phyloP scores from a whole-genome alignment of 805 yeast species.

The Candida saitoana region DNA sequence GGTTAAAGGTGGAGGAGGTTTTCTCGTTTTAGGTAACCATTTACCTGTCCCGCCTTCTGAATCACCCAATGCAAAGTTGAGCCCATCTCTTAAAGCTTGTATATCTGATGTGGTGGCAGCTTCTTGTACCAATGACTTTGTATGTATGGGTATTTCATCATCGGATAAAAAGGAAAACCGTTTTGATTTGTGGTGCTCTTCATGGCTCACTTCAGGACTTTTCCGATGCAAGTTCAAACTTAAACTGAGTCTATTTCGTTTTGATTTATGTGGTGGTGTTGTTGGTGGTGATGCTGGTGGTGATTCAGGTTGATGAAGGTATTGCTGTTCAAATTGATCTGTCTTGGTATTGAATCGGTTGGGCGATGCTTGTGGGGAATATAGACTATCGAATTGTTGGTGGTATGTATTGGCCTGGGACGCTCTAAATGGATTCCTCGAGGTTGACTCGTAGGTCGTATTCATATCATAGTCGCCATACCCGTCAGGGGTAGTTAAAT shows the following conservation, averaged over 20 bases:
- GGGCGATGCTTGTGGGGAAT: neutral
- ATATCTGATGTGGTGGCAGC: conserved; percentile 15
- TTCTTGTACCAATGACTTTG: conserved; percentile 3
- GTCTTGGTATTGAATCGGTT: neutral
- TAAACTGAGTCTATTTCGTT: neutral
- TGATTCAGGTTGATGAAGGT: neutral
- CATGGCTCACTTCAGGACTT: neutral
- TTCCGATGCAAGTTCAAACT: neutral
- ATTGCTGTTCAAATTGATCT: neutral
- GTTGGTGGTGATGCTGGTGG: neutral
- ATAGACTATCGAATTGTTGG: conserved; percentile 2
- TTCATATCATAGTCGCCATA: conserved; percentile 11
- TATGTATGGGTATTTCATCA: neutral
- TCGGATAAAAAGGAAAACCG: neutral
- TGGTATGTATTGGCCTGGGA: neutral
- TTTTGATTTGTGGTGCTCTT: neutral
- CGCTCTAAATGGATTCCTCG: neutral
- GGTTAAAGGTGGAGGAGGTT: conserved; percentile 11
- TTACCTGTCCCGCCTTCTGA: conserved; percentile 15
- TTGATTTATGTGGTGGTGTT: neutral
- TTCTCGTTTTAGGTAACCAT: conserved; percentile 25
- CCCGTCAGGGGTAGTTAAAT: neutral
- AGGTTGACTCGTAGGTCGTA: conserved; percentile 9
- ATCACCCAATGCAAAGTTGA: conserved; percentile 32
- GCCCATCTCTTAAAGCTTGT: conserved; percentile 30